phyloP scores from a whole-genome alignment of 345 rosid species.

The Pistacia integerrima region DNA sequence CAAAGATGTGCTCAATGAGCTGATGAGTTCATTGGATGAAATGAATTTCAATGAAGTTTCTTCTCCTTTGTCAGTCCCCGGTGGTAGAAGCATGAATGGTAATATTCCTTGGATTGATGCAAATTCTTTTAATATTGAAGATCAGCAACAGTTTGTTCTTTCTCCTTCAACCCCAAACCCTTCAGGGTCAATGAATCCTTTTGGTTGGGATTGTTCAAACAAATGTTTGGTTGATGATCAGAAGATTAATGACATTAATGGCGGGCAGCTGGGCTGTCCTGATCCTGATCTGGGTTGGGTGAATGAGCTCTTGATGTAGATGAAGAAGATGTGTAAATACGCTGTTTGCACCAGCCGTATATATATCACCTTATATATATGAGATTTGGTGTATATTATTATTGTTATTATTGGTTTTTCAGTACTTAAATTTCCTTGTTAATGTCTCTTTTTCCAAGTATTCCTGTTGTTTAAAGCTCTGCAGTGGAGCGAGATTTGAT shows the following conservation, averaged over 20 bases:
- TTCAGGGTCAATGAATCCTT: constrained; percentile 19
- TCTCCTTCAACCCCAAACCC: constrained; percentile 63
- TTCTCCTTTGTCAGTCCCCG: constrained; percentile 27
- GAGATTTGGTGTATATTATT: constrained; percentile 27
- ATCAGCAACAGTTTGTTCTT: constrained; percentile 47
- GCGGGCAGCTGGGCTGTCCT: constrained; percentile 12
- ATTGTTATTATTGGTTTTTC: not conserved
- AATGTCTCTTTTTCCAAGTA: not conserved
- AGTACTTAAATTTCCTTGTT: not conserved
- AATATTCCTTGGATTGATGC: constrained; percentile 52
- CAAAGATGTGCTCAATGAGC: constrained; percentile 55
- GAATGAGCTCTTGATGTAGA: constrained; percentile 77
- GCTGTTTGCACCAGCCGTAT: constrained; percentile 23
- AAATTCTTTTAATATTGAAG: constrained; percentile 24
- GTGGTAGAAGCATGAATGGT: constrained; percentile 13
- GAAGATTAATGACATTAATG: constrained; percentile 1
- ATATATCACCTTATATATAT: constrained; percentile 8
- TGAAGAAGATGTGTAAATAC: constrained; percentile 21
- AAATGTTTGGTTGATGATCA: constrained; percentile 10
- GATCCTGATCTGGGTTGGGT: constrained; percentile 96
- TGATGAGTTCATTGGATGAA: constrained; percentile 57
- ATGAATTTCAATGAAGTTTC: constrained; percentile 47
- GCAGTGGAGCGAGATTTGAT: not conserved
- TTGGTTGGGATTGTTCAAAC: constrained; percentile 16
- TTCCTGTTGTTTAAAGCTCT: not conserved